These are phyloP conservation scores for Croton setiger DNA, from an alignment of 441 rosid genomes.

Conservation along the genomic window DNA sequence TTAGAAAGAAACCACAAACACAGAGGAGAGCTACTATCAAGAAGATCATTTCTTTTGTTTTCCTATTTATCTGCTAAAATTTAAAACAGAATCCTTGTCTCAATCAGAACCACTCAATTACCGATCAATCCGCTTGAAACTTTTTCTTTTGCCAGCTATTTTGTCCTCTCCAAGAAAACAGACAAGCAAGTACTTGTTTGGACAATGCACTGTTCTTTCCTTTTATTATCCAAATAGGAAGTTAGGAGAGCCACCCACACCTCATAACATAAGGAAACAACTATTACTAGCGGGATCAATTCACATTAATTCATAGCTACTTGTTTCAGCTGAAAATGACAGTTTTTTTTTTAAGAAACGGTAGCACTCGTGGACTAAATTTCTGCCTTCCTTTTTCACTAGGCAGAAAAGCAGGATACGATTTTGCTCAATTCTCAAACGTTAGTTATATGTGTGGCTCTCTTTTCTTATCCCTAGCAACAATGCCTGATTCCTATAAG, in stretches of 20 bases:
- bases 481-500: conserved; percentile 19
- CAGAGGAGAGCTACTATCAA: too few species aligned
- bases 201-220: background rate
- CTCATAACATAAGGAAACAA: conserved; percentile 9
- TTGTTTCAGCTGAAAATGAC: conserved; percentile 30
- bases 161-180: background rate
- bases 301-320: conserved; percentile 22
- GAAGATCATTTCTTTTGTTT: background rate
- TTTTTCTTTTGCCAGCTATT: conserved; percentile 2
- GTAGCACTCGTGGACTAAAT: conserved; percentile 51
- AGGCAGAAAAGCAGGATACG: conserved; percentile 38
- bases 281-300: conserved; percentile 18
- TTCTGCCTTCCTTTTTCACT: conserved; percentile 39
- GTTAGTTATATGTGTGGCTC: conserved; percentile 86
- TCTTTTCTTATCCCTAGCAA: conserved; percentile 80
- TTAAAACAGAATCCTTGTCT: conserved; percentile 8
- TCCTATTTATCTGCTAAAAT: background rate
- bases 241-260: conserved; percentile 30
- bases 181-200: conserved; percentile 31
- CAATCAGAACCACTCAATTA: conserved; percentile 25
- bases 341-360: conserved; percentile 11
- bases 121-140: conserved; percentile 9
- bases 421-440: conserved; percentile 40
- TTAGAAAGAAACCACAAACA: too few species aligned
- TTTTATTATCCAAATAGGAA: conserved; percentile 8